Evolutionary conservation across 176 grass and related monocot species (phyloP), one percentile per base, ranked within the genome.

Genomic region (Bromus sterilis): DNA sequence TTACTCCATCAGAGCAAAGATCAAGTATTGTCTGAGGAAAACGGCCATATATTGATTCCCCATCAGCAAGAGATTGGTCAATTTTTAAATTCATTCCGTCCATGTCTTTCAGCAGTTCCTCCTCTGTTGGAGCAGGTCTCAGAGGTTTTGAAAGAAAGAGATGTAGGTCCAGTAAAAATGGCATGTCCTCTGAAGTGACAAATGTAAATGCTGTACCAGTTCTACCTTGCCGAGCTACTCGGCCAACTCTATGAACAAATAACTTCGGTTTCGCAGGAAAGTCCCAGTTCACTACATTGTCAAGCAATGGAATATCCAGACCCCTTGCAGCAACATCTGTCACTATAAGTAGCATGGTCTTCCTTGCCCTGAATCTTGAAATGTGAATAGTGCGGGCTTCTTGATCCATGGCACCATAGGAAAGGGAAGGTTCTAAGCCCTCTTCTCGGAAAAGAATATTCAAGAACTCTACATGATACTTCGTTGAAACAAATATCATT

Each of bases 241-340:
- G 85, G 33, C 96, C 96, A 67, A 99, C 96, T 75, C 93, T 92
- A 71, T 99, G 96, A 83, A 99, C 56, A 85, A 99, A 95, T 77
- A 95, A 84, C 77, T 99, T 99, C 64, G 96, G 93, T 76, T 93
- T 99, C 76, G 93, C 90, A 64, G 93, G 93, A 30, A 95, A 99
- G 78, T 99, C 96, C 90, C 90, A 99, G 23, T 99, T 99, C 81
- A 99, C 87, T 76, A 99, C 93, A 84, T 99, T 99, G 82, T 99
- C 96, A 87, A 99, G 91, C 85, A 99, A 82, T 7, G 96, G 93
- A 82, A 99, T 99, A 90, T 99, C 96, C 71, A 99, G 77, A 35
- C 96, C 96, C 78, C 96, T 93, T 29, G 93, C 90, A 84, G 96
- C 96, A 91, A 99, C 88, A 86, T 99, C 96, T 79, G 96, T 99